phyloP scores from a whole-genome alignment of 305 asterid genomes.

The Fraxinus velutina region DNA sequence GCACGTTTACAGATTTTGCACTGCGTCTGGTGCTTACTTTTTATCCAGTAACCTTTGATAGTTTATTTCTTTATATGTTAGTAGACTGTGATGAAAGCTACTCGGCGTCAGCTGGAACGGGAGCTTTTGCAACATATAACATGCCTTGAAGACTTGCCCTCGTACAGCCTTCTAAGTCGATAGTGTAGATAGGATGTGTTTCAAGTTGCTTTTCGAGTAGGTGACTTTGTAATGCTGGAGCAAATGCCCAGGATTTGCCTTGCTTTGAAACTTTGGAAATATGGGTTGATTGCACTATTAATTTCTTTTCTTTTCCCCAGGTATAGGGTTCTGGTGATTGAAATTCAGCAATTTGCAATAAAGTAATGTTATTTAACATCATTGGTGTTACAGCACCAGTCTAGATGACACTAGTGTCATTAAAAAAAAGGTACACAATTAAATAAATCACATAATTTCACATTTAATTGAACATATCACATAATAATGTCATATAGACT shows the following conservation, averaged over 20 bases:
- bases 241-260: background rate
- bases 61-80: background rate
- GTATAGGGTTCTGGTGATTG: background rate
- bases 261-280: background rate
- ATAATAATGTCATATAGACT: too few relatives aligned
- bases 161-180: constrained; percentile 68
- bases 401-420: too few relatives aligned
- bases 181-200: constrained; percentile 20
- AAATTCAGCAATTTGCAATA: background rate
- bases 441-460: too few relatives aligned
- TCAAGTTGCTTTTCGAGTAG: background rate
- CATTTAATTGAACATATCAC: too few relatives aligned
- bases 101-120: constrained; percentile 87
- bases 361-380: too few relatives aligned
- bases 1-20: background rate
- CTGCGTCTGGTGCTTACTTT: background rate
- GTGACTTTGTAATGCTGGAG: background rate
- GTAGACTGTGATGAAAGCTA: constrained; percentile 96
- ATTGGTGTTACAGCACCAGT: too few relatives aligned
- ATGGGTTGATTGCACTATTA: background rate
- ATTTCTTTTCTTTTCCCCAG: background rate
- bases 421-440: too few relatives aligned
- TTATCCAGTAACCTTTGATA: background rate
- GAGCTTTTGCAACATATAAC: constrained; percentile 80
- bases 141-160: constrained; percentile 87